Conservation (phyloP, 495 filamentous ascomycete species). For the Chlorociboria aeruginascens region DNA sequence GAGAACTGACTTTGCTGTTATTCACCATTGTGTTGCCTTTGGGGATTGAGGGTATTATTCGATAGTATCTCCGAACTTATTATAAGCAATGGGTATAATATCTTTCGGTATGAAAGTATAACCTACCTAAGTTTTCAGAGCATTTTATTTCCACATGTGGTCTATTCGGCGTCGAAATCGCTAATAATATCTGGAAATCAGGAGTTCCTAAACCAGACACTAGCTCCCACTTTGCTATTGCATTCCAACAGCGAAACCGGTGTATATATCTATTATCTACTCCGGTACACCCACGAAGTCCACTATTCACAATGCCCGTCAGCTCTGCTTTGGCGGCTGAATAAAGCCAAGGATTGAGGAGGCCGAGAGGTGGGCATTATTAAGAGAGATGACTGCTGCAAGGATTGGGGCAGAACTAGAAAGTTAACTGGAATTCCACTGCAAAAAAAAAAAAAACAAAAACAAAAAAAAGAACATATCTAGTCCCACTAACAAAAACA, state of each 20-base stretch:
- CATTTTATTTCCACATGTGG: too few relatives aligned
- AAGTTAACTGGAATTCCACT: not conserved
- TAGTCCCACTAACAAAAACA: slow-evolving; percentile 34
- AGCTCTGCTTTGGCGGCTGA: slow-evolving; percentile 39
- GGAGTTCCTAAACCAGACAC: slow-evolving; percentile 43
- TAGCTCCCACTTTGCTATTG: slow-evolving; percentile 14
- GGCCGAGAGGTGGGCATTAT: slow-evolving; percentile 47
- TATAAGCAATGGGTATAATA: too few relatives aligned
- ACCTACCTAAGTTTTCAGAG: too few relatives aligned
- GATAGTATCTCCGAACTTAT: too few relatives aligned
- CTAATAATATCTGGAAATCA: slow-evolving; percentile 32
- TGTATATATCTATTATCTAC: too few relatives aligned
- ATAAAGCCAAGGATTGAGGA: slow-evolving; percentile 51
- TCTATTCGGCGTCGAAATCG: too few relatives aligned
- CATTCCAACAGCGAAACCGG: slow-evolving; percentile 16
- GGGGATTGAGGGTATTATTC: too few relatives aligned
- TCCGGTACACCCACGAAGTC: not conserved
- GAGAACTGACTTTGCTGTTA: too few relatives aligned
- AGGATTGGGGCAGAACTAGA: slow-evolving; percentile 22
- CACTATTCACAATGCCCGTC: slow-evolving; percentile 45
- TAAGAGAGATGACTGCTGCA: slow-evolving; percentile 40
- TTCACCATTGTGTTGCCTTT: too few relatives aligned
- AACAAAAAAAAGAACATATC: not conserved
- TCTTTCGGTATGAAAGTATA: too few relatives aligned
- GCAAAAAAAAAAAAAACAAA: not conserved